Evolutionary conservation across 495 filamentous ascomycete species (phyloP), one percentile per base, ranked within the genome.

Genomic region (Hypoxylon fuscum): DNA sequence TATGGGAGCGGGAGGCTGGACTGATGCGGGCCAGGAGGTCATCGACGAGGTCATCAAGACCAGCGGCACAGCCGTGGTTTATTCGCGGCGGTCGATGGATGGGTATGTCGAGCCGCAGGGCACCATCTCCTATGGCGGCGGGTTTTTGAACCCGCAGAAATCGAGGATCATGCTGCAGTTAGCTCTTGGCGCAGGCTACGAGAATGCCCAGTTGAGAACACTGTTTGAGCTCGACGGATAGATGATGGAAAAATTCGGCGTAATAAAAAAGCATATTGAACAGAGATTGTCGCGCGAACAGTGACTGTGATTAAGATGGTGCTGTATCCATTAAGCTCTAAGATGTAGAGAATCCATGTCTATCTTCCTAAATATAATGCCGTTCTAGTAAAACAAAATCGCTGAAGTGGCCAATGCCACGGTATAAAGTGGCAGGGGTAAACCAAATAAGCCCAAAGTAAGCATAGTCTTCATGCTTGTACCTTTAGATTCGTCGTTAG

Each of bases 91-190:
- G 25, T 61, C 68, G 32, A 70, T 70, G 62, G 65, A 74, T 10
- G 59, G 55, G 1, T 60, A 60, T 27, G 67, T 66, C 21, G 42
- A 29, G 21, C 58, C 63, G 20, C n/a, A 23, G 31, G 45, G 60
- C 5, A 10, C 54, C n/a, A 20, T 58, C 37, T 45, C 59, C 41
- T 45, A 70, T 46, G 61, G 62, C 0, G 65, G 68, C 18, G 72
- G 73, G 14, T 68, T 76, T 41, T 59, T 69, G 25, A 74, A 76
- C 42, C 72, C 72, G 12, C 72, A 73, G 56, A 76, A 76, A 58
- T 62, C 69, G 20, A 61, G 73, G 18, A 68, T 74, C 14, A 56
- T 76, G 65, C 49, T 72, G 56, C 72, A 71, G 52, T 58, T 76
- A 34, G 72, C 70, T 47, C 48, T 76, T 18, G 62, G 61, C 38